phyloP scores from a whole-genome alignment of 441 rosid species.

The Syzygium syzygioides region DNA sequence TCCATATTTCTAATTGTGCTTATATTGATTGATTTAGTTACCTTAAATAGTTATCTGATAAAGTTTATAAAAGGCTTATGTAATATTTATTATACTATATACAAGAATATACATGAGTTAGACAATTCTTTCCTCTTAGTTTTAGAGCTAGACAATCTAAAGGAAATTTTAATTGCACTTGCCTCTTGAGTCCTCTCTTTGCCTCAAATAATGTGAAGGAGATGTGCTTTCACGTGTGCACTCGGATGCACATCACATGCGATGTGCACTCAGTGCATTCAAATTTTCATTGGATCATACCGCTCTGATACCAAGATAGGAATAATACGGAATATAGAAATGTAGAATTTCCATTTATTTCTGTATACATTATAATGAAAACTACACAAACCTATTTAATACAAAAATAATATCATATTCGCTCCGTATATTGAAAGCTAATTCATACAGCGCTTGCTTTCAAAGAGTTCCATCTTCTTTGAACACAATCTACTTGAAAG shows the following conservation, averaged over 20 bases:
- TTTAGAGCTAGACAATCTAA: not conserved
- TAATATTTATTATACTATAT: not conserved
- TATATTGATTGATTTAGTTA: not conserved
- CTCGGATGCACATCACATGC: too few species aligned
- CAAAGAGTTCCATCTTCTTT: not conserved
- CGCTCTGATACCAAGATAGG: too few species aligned
- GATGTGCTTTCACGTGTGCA: too few species aligned
- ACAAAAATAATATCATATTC: not conserved
- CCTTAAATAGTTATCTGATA: not conserved
- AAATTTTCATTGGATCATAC: too few species aligned
- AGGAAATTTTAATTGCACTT: not conserved
- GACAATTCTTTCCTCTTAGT: not conserved
- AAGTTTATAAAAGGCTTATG: not conserved
- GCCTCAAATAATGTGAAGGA: too few species aligned
- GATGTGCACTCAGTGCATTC: too few species aligned
- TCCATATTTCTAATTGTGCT: not conserved
- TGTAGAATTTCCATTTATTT: too few species aligned
- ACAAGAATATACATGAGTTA: not conserved
- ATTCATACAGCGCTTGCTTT: not conserved
- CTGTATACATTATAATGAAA: too few species aligned
- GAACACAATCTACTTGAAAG: not conserved
- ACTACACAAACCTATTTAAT: too few species aligned
- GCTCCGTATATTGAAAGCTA: not conserved
- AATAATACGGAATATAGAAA: too few species aligned
- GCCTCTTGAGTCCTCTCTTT: too few species aligned